Conservation (phyloP, 129 eudicot genomes). For the Pseudognaphalium luteoalbum region DNA sequence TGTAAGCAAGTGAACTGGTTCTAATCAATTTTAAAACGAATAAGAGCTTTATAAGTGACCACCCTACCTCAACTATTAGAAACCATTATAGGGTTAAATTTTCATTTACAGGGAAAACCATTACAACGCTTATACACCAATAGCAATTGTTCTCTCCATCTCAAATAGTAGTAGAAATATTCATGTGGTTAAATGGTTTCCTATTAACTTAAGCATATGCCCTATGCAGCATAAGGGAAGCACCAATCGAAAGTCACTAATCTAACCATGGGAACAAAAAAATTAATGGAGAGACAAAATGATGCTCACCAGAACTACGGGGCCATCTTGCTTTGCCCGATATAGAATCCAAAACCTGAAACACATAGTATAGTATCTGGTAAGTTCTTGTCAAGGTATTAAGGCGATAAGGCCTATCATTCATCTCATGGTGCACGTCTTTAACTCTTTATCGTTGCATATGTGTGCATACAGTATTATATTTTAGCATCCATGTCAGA, state of each 20-base stretch:
- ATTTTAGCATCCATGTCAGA: neutral
- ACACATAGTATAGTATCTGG: conserved; percentile 1
- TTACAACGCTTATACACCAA: neutral
- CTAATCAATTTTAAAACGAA: neutral
- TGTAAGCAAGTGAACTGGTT: neutral
- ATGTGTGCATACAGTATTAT: neutral
- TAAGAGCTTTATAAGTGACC: neutral
- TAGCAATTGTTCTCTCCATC: neutral
- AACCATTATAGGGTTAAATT: neutral
- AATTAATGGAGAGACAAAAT: neutral
- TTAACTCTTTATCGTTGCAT: neutral
- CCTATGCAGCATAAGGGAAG: too few relatives aligned
- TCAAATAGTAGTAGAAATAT: too few relatives aligned
- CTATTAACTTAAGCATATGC: neutral
- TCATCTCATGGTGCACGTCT: neutral
- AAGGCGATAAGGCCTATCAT: neutral
- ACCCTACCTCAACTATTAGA: neutral
- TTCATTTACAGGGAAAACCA: neutral
- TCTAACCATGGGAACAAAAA: neutral
- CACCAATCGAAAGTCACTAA: neutral
- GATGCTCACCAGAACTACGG: conserved; percentile 75
- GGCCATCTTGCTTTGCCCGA: conserved; percentile 87
- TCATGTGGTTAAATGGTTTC: too few relatives aligned
- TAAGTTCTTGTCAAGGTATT: neutral
- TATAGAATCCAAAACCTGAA: conserved; percentile 83